Evolutionary conservation across 2,329 filamentous ascomycete species (phyloP).

Genomic region (Penicillium sp.): DNA sequence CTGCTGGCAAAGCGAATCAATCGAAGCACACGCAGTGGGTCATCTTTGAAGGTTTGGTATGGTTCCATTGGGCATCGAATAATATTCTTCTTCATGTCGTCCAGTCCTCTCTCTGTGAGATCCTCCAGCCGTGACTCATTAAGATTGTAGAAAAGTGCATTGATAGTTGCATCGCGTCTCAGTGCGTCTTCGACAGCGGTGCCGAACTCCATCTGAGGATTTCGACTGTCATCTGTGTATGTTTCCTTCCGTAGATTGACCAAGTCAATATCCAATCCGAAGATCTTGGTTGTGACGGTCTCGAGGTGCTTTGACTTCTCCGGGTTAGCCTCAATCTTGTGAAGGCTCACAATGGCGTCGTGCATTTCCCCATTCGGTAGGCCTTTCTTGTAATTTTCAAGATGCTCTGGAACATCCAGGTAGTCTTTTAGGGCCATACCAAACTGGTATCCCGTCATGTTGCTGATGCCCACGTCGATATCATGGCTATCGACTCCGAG

Average conservation of each 20-base stretch:
- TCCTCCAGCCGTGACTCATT: constrained; percentile 73
- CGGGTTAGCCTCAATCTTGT: constrained; percentile 85
- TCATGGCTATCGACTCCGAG: constrained; percentile 41
- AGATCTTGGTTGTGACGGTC: constrained; percentile 75
- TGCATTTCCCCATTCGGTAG: constrained; percentile 44
- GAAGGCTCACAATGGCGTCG: constrained; percentile 63
- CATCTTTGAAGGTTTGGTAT: constrained; percentile 86
- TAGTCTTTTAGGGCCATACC: constrained; percentile 39
- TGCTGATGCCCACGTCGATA: constrained; percentile 44
- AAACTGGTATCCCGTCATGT: constrained; percentile 44
- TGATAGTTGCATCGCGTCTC: constrained; percentile 84
- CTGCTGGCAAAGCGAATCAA: constrained; percentile 84
- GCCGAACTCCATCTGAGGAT: constrained; percentile 87
- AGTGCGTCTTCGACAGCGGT: constrained; percentile 82
- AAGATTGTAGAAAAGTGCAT: constrained; percentile 92
- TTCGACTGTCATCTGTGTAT: constrained; percentile 79
- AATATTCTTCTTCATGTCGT: constrained; percentile 62
- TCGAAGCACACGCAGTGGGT: constrained; percentile 76
- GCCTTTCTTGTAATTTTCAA: constrained; percentile 39
- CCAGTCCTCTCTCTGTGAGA: constrained; percentile 63
- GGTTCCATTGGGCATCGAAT: constrained; percentile 82
- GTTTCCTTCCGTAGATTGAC: constrained; percentile 90
- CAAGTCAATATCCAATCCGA: constrained; percentile 82
- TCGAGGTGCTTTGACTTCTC: constrained; percentile 95
- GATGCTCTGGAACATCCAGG: constrained; percentile 32